A percentile compares a stretch with the other conserved stretches of the same genome.
These are phyloP conservation scores for Phalaenopsis equestris DNA, from an alignment of 106 monocot species.

Conservation along the genomic window DNA sequence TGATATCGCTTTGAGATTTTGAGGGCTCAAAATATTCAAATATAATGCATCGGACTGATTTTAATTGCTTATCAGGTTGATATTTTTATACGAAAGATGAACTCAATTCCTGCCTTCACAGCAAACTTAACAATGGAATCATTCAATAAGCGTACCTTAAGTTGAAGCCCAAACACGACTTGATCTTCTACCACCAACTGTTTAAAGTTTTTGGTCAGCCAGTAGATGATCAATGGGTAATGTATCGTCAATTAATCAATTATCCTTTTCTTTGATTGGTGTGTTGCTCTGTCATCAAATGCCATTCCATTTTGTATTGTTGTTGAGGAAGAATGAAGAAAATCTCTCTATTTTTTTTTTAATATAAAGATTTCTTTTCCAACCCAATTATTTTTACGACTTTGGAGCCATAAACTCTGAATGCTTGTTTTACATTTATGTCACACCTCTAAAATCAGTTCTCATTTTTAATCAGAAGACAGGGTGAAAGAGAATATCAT, in stretches of 20 bases:
- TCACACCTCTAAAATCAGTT: no score
- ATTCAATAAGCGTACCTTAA: constrained; percentile 84
- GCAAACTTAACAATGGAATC: constrained; percentile 94
- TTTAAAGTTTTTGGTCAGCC: background rate
- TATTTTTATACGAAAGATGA: constrained; percentile 85
- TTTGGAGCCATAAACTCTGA: no score
- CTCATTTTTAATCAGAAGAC: no score
- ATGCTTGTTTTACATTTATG: no score
- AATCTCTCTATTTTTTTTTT: no score
- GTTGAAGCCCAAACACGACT: constrained; percentile 20
- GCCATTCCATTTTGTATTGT: no score
- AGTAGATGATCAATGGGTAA: background rate
- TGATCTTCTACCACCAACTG: background rate
- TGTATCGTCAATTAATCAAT: background rate
- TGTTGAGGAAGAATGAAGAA: no score
- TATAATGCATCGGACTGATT: constrained; percentile 5
- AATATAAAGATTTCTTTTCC: no score
- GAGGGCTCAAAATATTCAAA: background rate
- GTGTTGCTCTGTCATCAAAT: no score
- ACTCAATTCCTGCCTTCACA: constrained; percentile 90
- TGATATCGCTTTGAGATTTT: no score
- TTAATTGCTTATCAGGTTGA: constrained; percentile 56
- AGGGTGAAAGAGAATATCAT: no score
- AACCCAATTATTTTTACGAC: no score
- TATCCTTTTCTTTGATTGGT: background rate